Evolutionary conservation across 169 alveolate species (phyloP).

Genomic region (Cyclospora cayetanensis): DNA sequence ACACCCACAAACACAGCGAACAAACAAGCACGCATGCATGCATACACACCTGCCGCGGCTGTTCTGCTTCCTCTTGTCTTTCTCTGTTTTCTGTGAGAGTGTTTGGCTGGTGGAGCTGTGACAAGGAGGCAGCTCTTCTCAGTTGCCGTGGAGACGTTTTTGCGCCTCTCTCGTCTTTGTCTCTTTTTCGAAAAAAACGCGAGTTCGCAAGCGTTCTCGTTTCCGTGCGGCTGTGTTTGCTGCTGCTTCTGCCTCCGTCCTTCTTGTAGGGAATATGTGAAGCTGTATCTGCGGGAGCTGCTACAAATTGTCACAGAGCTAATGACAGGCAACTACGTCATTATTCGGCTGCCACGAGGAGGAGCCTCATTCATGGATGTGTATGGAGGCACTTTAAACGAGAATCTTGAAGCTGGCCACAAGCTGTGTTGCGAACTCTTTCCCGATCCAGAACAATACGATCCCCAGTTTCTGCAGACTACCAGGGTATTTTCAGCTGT

Average conservation of each 20-base stretch:
- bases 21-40: too few species aligned
- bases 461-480: conserved; percentile 81
- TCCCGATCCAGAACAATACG: conserved; percentile 84
- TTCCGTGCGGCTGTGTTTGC: background rate
- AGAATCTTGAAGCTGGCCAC: conserved; percentile 88
- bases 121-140: too few species aligned
- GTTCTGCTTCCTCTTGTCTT: background rate
- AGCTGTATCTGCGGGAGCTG: conserved; percentile 85
- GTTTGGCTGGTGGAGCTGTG: too few species aligned
- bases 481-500: too few species aligned
- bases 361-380: conserved; percentile 84
- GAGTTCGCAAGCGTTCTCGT: too few species aligned
- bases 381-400: conserved; percentile 88
- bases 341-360: conserved; percentile 83
- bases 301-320: conserved; percentile 85
- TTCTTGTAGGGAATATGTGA: conserved; percentile 80
- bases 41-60: background rate
- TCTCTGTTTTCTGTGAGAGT: background rate
- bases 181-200: too few species aligned
- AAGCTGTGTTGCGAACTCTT: conserved; percentile 84
- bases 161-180: too few species aligned
- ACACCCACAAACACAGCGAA: background rate
- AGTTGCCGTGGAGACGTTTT: too few species aligned
- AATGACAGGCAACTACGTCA: conserved; percentile 86
- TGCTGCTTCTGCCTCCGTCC: conserved; percentile 8